Evolutionary conservation across 768 basidiomycete species (phyloP), one percentile per base, ranked within the genome.

Genomic region (Pleurotus salmoneostramineus): DNA sequence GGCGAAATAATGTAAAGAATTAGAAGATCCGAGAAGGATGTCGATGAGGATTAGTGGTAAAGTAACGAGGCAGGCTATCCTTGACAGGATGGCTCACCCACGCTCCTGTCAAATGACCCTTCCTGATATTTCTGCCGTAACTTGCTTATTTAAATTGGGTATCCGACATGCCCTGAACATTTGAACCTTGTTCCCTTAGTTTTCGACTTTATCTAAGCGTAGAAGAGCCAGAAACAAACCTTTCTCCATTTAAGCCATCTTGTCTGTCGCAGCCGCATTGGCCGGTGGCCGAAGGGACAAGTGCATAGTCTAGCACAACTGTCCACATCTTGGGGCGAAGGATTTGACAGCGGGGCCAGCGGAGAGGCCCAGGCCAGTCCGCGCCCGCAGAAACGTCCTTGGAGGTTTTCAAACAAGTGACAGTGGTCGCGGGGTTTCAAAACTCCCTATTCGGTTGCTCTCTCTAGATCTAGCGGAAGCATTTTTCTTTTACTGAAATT

Each of bases 41-140:
- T 7, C 27, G 17, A 49, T 8, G 17, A 49, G 36, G 35, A 40
- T 55, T 55, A 43, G 17, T 35, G 21, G 21, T 27, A 27, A 31
- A 6, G 45, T 35, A 37, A 37, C 33, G 56, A 47, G 33, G 15
- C 44, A 46, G 32, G 56, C 46, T 46, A 56, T 36, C 56, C 56
- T 46, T 48, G 56, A 46, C 46, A 56, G 56, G 43, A 27, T 56
- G 12, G 43, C 35, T 31, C 33, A 56, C 46, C 44, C 44, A 46
- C 56, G 56, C 56, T 56, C 47, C 56, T 56, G 46, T 56, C 56
- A 56, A 31, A n/a, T 56, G 56, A 56, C 56, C 56, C 56, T 46
- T 46, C 37, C 35, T 56, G 56, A 48, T 46, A 44, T 35, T 37
- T 27, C 33, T 27, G 21, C 56, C 56, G 56, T 56, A 56, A 56